Conservation (phyloP, 2,329 filamentous ascomycete species). For the Diaporthe amygdali region DNA sequence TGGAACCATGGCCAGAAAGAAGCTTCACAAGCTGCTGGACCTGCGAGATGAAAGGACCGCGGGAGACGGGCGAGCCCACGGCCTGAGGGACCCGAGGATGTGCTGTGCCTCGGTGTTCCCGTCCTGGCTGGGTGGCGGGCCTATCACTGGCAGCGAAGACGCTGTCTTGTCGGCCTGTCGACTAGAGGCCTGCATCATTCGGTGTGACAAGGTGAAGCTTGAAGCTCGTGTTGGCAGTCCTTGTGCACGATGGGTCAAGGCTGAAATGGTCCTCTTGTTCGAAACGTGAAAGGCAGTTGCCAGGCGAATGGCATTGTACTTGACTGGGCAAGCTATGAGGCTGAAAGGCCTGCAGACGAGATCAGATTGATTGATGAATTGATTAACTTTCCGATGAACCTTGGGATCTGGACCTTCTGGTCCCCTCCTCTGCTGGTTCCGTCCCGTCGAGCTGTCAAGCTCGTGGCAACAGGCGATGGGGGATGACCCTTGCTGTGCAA, state of each 20-base stretch:
- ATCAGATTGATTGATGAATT: neutral
- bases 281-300: neutral
- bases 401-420: neutral
- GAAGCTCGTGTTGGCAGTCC: neutral
- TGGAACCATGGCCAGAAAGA: neutral
- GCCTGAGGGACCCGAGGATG: neutral
- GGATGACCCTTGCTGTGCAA: neutral
- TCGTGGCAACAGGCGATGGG: neutral
- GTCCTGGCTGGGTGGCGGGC: neutral
- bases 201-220: neutral
- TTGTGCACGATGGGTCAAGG: neutral
- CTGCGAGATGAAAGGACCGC: neutral
- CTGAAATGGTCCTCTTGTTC: neutral
- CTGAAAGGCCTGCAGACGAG: neutral
- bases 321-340: neutral
- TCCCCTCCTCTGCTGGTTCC: neutral
- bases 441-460: neutral
- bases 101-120: constrained; percentile 3
- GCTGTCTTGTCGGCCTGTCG: neutral
- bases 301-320: neutral
- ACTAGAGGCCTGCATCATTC: neutral
- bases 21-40: neutral
- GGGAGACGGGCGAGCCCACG: neutral
- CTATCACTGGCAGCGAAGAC: neutral
- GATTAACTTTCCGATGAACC: constrained; percentile 17